Conservation (phyloP, 2,329 filamentous ascomycete genomes). For the Trichoderma sp. region DNA sequence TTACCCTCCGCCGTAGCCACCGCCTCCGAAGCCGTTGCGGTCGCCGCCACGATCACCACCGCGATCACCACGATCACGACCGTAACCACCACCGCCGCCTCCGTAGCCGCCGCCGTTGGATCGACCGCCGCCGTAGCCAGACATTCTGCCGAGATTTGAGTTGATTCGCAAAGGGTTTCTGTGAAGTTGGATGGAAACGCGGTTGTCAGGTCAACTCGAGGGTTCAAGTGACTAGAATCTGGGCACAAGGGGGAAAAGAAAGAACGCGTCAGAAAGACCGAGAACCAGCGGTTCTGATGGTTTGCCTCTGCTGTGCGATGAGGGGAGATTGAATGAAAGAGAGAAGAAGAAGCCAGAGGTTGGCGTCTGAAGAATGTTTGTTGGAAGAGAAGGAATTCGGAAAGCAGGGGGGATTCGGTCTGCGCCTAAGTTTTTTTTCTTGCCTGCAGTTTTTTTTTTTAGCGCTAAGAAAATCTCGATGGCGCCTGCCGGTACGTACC, state of each 20-base stretch:
- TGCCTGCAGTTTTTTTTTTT: slow-evolving; percentile 23
- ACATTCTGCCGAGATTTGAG: slow-evolving; percentile 38
- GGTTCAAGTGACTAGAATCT: not conserved
- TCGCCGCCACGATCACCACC: slow-evolving; percentile 47
- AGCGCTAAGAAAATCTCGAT: slow-evolving; percentile 24
- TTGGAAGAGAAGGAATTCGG: slow-evolving; percentile 12
- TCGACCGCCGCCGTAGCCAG: slow-evolving; percentile 42
- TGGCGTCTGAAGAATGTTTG: slow-evolving; percentile 16
- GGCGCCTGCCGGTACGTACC: slow-evolving; percentile 19
- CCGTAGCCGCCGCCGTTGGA: slow-evolving; percentile 32
- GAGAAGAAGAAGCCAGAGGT: slow-evolving; percentile 15
- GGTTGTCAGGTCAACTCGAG: slow-evolving; percentile 16
- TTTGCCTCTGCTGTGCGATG: slow-evolving; percentile 16
- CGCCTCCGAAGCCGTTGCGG: slow-evolving; percentile 39
- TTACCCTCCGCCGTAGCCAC: slow-evolving; percentile 39
- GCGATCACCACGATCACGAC: slow-evolving; percentile 44
- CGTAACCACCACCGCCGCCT: slow-evolving; percentile 36
- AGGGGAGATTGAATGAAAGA: slow-evolving; percentile 27
- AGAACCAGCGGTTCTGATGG: not conserved
- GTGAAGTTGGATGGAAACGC: not conserved
- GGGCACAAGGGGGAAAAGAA: not conserved
- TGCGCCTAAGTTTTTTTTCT: slow-evolving; percentile 24
- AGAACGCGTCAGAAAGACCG: slow-evolving; percentile 15
- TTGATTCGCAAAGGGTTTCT: slow-evolving; percentile 12
- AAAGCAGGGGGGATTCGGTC: slow-evolving; percentile 16